A percentile compares a stretch with the other conserved stretches of the same genome.
Conservation (phyloP, 1,284 basidiomycete genomes). For the Moesziomyces globuligerus region DNA sequence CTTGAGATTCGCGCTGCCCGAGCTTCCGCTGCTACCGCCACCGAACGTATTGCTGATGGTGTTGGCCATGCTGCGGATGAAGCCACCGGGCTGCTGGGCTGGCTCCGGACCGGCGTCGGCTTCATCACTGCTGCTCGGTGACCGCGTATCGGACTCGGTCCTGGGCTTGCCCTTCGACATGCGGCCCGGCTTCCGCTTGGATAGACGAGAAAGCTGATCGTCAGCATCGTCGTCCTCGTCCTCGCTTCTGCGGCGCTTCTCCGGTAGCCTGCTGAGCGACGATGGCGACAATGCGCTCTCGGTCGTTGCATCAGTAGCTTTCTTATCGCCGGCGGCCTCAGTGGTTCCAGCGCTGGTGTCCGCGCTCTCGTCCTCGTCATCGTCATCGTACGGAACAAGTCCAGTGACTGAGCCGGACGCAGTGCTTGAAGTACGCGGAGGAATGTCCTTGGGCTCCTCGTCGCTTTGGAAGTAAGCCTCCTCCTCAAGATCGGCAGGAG, state of each 20-base stretch:
- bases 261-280: constrained; percentile 72
- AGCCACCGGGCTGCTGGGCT: constrained; percentile 28
- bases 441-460: constrained; percentile 72
- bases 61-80: constrained; percentile 45
- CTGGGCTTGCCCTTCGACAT: constrained; percentile 30
- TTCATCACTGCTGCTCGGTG: constrained; percentile 11
- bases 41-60: constrained; percentile 42
- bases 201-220: constrained; percentile 41
- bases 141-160: constrained; percentile 3
- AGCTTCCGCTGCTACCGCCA: constrained; percentile 1
- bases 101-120: constrained; percentile 6
- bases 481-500: constrained; percentile 76
- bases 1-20: constrained; percentile 5
- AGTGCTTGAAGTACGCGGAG: constrained; percentile 70
- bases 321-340: constrained; percentile 10
- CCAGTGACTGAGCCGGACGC: constrained; percentile 66
- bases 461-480: constrained; percentile 86
- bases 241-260: constrained; percentile 69
- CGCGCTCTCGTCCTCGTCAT: constrained; percentile 70
- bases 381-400: constrained; percentile 78
- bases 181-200: constrained; percentile 44
- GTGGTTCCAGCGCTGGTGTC: constrained; percentile 4
- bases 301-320: constrained; percentile 53
- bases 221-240: constrained; percentile 46
- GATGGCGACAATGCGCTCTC: constrained; percentile 57